Base-by-base conservation (phyloP, 208 protist genomes). In the Leishmania tarentolae region DNA sequence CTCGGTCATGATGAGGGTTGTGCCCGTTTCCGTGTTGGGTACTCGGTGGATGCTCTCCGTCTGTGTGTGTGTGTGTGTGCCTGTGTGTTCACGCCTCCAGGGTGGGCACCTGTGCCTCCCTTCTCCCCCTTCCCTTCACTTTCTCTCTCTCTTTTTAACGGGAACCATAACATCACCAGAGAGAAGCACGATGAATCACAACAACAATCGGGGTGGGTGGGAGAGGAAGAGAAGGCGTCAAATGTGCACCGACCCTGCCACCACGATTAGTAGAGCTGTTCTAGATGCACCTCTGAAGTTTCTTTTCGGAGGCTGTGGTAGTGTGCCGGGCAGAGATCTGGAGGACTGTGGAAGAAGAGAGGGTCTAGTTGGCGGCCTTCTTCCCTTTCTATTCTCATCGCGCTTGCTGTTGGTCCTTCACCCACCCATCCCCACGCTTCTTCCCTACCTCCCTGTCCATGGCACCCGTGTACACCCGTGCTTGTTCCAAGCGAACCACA, bases 291-390 rank as follows among this genome's bases (percentile, higher is more conserved):
- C 21, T 66, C 63, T 63, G 35, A 56, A 46, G 24, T 24, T 6
- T 65, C 7, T 57, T 66, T 69, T 70, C 40, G 59, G 24, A 40
- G 79, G 46, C 19, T 46, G 71, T 79, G 28, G 21, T n/a, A 78
- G 46, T n/a, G 46, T n/a, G 17, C 13, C 21, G 28, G 31, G 52
- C 28, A 78, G 66, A 52, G 66, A 40, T 44, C 8, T 65, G 44
- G 7, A 79, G 59, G 17, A 69, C 50, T 40, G 11, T 13, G n/a
- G 66, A 47, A 46, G 40, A n/a, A 5, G 37, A 46, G 66, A 21
- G 31, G 19, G 61, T 6, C 2, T 28, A 19, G 44, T 8, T 21
- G 66, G 11, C 28, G 24, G 24, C n/a, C 13, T 31, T 71, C 6
- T 40, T 24, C 46, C 31, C 11, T 11, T 21, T 71, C 9, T 46